Conservation (phyloP, 805 yeast species). For the Pichia eremophila region DNA sequence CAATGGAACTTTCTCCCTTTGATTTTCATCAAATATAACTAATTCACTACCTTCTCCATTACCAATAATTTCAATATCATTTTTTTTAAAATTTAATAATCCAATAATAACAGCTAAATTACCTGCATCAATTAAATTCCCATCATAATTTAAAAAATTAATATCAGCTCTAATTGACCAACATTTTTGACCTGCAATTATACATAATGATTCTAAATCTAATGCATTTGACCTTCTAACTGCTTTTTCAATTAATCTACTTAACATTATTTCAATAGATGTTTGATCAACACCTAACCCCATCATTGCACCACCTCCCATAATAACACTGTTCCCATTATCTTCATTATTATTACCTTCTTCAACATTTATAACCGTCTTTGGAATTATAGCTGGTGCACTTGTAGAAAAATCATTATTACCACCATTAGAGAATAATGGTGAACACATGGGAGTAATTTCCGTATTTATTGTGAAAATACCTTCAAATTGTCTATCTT, state of each 20-base stretch:
- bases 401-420: slow-evolving; percentile 20
- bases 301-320: slow-evolving; percentile 9
- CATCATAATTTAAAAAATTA: slow-evolving; percentile 83
- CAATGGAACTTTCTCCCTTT: slow-evolving; percentile 79
- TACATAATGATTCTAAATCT: slow-evolving; percentile 84
- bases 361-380: slow-evolving; percentile 1
- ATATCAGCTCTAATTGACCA: slow-evolving; percentile 90
- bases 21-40: slow-evolving; percentile 60
- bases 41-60: slow-evolving; percentile 34
- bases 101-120: slow-evolving; percentile 88
- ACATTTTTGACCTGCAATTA: slow-evolving; percentile 81
- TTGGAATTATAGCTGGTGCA: slow-evolving; percentile 7
- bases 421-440: slow-evolving; percentile 63
- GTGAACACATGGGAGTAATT: slow-evolving; percentile 82
- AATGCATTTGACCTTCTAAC: slow-evolving; percentile 83
- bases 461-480: slow-evolving; percentile 77
- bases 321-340: background rate
- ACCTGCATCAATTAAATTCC: slow-evolving; percentile 84
- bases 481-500: slow-evolving; percentile 93
- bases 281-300: slow-evolving; percentile 31
- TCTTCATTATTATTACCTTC: background rate
- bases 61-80: slow-evolving; percentile 69
- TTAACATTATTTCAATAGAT: slow-evolving; percentile 74
- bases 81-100: slow-evolving; percentile 70
- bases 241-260: slow-evolving; percentile 84